Percentiles rank a stretch among this genome's conserved stretches.
Evolutionary conservation across 495 filamentous ascomycete genomes (phyloP).

Genomic region (Penicillium manginii): DNA sequence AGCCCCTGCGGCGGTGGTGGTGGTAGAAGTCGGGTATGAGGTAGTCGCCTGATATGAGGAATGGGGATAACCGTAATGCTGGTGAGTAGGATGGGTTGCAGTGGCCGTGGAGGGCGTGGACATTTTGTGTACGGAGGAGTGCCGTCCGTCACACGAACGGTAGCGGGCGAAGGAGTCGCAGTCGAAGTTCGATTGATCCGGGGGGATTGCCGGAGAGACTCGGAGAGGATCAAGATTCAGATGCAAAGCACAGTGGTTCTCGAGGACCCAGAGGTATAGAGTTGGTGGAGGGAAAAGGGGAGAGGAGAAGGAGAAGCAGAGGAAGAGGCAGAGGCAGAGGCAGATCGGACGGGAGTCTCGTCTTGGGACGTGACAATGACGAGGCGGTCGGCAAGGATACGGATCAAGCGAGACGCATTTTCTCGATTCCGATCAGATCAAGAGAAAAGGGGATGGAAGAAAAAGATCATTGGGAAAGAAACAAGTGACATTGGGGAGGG

Average conservation of each 20-base stretch:
- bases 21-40: slow-evolving; percentile 49
- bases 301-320: background rate
- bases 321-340: background rate
- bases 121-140: slow-evolving; percentile 57
- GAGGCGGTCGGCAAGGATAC: slow-evolving; percentile 27
- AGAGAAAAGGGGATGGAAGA: slow-evolving; percentile 27
- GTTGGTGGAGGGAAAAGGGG: background rate
- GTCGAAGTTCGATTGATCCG: slow-evolving; percentile 1
- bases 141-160: slow-evolving; percentile 42
- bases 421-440: slow-evolving; percentile 15
- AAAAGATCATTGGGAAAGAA: slow-evolving; percentile 20
- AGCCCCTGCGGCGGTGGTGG: slow-evolving; percentile 55
- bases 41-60: slow-evolving; percentile 63
- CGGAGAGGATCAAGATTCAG: background rate
- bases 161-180: slow-evolving; percentile 52
- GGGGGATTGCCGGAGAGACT: background rate
- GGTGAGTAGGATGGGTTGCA: slow-evolving; percentile 73
- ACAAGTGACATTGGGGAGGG: slow-evolving; percentile 17
- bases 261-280: background rate
- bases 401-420: slow-evolving; percentile 28
- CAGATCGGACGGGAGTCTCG: slow-evolving; percentile 11
- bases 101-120: slow-evolving; percentile 85
- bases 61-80: slow-evolving; percentile 72
- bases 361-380: slow-evolving; percentile 32
- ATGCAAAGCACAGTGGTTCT: background rate